Conservation (phyloP, 495 filamentous ascomycete species). For the Geopyxis carbonaria region DNA sequence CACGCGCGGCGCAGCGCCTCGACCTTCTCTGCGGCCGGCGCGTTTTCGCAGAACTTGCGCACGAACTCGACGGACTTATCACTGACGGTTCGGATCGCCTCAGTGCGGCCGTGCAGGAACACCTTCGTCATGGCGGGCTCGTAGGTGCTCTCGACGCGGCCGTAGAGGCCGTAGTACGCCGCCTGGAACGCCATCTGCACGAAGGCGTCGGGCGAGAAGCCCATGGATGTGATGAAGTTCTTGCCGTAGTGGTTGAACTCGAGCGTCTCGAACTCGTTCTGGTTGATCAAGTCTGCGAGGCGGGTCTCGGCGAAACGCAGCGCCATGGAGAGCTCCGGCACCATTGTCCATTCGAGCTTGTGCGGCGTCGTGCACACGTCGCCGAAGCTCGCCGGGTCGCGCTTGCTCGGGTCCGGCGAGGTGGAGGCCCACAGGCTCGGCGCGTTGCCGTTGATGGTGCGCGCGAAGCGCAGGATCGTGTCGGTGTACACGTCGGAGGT, state of each 20-base stretch:
- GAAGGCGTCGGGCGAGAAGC: constrained; percentile 93
- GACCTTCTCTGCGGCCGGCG: constrained; percentile 63
- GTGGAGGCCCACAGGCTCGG: constrained; percentile 80
- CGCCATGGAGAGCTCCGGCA: constrained; percentile 76
- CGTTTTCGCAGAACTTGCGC: constrained; percentile 86
- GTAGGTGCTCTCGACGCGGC: constrained; percentile 82
- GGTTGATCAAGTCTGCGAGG: constrained; percentile 83
- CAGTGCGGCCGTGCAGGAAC: constrained; percentile 83
- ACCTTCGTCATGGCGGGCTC: constrained; percentile 97
- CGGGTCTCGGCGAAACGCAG: constrained; percentile 90
- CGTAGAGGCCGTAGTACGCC: constrained; percentile 94
- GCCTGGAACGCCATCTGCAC: constrained; percentile 99
- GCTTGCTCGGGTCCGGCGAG: constrained; percentile 83
- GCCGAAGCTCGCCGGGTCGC: constrained; percentile 84
- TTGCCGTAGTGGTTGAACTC: constrained; percentile 85
- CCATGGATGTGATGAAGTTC: constrained; percentile 93
- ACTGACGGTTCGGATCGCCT: constrained; percentile 78
- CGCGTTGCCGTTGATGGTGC: constrained; percentile 88
- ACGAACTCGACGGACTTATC: constrained; percentile 71
- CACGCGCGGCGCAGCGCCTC: constrained; percentile 70
- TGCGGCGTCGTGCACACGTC: constrained; percentile 88
- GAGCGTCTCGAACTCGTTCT: constrained; percentile 87
- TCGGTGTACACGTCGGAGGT: constrained; percentile 95
- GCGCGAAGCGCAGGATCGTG: constrained; percentile 89
- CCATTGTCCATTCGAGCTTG: constrained; percentile 96